Percentiles rank a stretch among this genome's conserved stretches.
phyloP scores from a whole-genome alignment of 352 stramenopile species.

The Globisporangium canariense region DNA sequence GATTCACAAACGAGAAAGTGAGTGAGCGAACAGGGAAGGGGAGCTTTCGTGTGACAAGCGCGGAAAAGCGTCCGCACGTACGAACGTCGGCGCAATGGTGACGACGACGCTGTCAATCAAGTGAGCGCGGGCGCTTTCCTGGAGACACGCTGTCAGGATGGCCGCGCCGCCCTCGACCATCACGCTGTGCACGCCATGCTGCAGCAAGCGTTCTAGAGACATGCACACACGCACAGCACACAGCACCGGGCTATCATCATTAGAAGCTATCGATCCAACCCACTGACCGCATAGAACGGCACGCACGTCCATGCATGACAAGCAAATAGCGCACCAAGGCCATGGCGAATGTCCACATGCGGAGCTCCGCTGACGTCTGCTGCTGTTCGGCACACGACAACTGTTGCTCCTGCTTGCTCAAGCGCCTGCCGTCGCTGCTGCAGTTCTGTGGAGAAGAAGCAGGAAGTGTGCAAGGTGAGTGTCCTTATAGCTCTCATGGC shows the following conservation, averaged over 20 bases:
- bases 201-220: constrained; percentile 27
- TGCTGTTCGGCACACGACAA: constrained; percentile 36
- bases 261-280: neutral
- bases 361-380: constrained; percentile 14
- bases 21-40: neutral
- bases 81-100: constrained; percentile 79
- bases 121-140: constrained; percentile 27
- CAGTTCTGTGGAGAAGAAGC: constrained; percentile 27
- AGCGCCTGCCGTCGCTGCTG: constrained; percentile 31
- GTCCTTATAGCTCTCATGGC: neutral
- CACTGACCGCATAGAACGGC: neutral
- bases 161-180: constrained; percentile 84
- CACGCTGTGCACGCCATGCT: constrained; percentile 49
- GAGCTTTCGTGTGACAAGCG: neutral
- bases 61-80: constrained; percentile 29
- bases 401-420: constrained; percentile 36
- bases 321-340: constrained; percentile 39
- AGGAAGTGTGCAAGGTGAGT: neutral
- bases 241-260: neutral
- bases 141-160: constrained; percentile 73
- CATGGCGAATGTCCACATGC: constrained; percentile 56
- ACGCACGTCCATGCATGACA: neutral
- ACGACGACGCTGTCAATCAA: constrained; percentile 70
- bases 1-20: neutral
- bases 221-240: neutral